These are phyloP conservation scores for Ogataea philodendri DNA, from an alignment of 805 yeast species.

Conservation along the genomic window DNA sequence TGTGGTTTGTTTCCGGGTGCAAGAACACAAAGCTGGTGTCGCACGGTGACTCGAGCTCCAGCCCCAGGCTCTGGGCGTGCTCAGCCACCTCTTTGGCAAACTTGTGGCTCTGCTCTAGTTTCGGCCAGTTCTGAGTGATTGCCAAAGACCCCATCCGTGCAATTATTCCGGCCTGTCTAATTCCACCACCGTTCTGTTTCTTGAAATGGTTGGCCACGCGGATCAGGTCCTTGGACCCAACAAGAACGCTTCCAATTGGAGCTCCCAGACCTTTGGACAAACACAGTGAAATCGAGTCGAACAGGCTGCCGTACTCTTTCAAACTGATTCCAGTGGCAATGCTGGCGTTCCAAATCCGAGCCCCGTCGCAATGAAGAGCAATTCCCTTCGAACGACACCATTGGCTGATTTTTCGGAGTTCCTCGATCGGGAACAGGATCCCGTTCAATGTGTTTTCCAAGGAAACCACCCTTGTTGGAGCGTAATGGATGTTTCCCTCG, in stretches of 20 bases:
- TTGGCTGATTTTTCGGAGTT: slow-evolving; percentile 63
- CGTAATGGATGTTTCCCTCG: slow-evolving; percentile 81
- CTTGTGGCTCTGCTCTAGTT: slow-evolving; percentile 49
- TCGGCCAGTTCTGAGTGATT: slow-evolving; percentile 66
- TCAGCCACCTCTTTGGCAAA: slow-evolving; percentile 50
- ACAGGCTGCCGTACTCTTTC: slow-evolving; percentile 66
- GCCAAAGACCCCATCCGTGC: slow-evolving; percentile 80
- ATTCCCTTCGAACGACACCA: slow-evolving; percentile 64
- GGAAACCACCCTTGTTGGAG: slow-evolving; percentile 83
- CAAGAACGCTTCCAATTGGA: slow-evolving; percentile 87
- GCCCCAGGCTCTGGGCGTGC: slow-evolving; percentile 51
- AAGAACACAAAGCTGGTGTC: slow-evolving; percentile 83
- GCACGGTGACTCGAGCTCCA: slow-evolving; percentile 67
- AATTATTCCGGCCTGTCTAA: slow-evolving; percentile 83
- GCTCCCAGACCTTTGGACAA: slow-evolving; percentile 90
- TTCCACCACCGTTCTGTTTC: slow-evolving; percentile 92
- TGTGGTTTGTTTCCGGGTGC: slow-evolving; percentile 51
- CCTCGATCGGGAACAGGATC: slow-evolving; percentile 73
- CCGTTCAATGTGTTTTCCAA: slow-evolving; percentile 91
- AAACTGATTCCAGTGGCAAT: slow-evolving; percentile 69
- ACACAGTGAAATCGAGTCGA: slow-evolving; percentile 89
- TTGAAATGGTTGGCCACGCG: slow-evolving; percentile 78
- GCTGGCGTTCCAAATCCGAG: slow-evolving; percentile 91
- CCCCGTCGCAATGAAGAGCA: slow-evolving; percentile 86
- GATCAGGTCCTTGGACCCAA: slow-evolving; percentile 60